Evolutionary conservation across 2,329 filamentous ascomycete species (phyloP).

Genomic region (Metarhizium album): DNA sequence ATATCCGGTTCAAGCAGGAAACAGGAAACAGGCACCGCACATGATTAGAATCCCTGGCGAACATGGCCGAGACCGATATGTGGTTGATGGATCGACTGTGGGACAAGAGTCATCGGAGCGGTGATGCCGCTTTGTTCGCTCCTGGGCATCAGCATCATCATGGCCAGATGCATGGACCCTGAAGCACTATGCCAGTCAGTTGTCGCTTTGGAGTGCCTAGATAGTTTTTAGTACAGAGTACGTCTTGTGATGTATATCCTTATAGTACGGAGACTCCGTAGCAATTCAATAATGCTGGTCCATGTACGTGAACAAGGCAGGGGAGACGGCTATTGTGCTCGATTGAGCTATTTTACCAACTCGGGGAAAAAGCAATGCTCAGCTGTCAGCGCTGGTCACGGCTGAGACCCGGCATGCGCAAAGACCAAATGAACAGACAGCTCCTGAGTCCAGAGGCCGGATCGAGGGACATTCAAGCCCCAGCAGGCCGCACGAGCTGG

Average conservation of each 20-base stretch:
- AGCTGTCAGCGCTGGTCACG: background rate
- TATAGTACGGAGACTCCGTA: too few relatives aligned
- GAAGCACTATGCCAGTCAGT: background rate
- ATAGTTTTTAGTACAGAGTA: background rate
- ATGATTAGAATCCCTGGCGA: background rate
- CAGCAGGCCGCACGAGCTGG: background rate
- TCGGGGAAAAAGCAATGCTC: background rate
- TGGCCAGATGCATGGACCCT: conserved; percentile 3
- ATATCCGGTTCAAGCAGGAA: too few relatives aligned
- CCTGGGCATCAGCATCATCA: conserved; percentile 1
- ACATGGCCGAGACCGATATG: background rate
- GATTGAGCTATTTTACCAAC: background rate
- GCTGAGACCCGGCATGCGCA: background rate
- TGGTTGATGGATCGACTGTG: conserved; percentile 1
- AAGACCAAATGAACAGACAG: background rate
- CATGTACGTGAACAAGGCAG: background rate
- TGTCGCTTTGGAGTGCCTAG: background rate
- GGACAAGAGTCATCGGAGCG: background rate
- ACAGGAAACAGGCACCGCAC: too few relatives aligned
- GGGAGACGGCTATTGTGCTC: background rate
- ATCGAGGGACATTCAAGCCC: background rate
- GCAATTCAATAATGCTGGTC: background rate
- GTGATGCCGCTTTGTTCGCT: conserved; percentile 2
- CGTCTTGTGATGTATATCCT: background rate
- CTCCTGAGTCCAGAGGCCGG: background rate